Evolutionary conservation across 1,139 yeast species (phyloP), one percentile per base, ranked within the genome.

Genomic region (Zygosaccharomyces sapae): DNA sequence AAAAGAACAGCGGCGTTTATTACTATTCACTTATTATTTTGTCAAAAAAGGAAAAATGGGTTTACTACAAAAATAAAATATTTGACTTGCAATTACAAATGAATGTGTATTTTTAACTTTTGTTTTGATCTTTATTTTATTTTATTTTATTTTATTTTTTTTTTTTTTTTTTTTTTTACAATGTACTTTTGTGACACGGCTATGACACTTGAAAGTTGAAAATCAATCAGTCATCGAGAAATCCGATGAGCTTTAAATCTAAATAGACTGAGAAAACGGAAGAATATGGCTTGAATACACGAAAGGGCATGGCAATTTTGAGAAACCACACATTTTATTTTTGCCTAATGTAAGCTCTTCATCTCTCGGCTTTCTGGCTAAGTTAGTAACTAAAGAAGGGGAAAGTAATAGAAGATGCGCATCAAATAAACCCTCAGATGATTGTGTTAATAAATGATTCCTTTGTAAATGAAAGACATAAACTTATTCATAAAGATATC

Each of bases 311-410:
- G 25, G n/a, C 4, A 9, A 29, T 12, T 6, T 58, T 61, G 30
- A 41, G 46, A 6, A 52, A 48, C 3, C 33, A 37, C 9, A 51
- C 41, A 13, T 62, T 62, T 27, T 59, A 3, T 41, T 62, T 13
- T 43, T 62, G 25, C 67, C 67, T 2, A 59, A 56, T 46, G 31
- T 46, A 31, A 42, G 40, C 19, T 43, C 59, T 1, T 42, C 55
- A 3, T 44, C 55, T 3, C 40, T 49, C 5, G 33, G 40, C 10
- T 51, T 56, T 33, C 22, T 58, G 13, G 39, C 51, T 5, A 35
- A 52, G 7, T 18, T 60, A 35, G 46, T 61, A 1, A 43, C 49
- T 25, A 41, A 52, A n/a, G 58, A 70, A 46, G 76, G 77, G 75
- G 0, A 44, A 45, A 4, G 49, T 73, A 2, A 53, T 61, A 16